A percentile compares a stretch with the other conserved stretches of the same genome.
phyloP scores from a whole-genome alignment of 2,329 filamentous ascomycete genomes.

The Teratosphaeria viscida region DNA sequence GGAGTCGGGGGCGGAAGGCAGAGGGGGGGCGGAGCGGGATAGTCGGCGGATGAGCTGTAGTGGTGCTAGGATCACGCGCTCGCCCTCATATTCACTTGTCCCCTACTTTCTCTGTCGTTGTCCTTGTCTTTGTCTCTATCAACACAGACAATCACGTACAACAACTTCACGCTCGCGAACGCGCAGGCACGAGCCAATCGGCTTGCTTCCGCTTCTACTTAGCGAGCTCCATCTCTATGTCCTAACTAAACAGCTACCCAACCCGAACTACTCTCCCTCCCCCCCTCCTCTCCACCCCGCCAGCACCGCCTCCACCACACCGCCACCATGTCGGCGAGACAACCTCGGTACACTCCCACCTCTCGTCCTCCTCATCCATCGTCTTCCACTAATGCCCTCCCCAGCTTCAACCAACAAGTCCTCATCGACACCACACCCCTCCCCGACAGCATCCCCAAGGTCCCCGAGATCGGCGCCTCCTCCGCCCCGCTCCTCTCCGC shows the following conservation, averaged over 20 bases:
- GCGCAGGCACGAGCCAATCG: slow-evolving; percentile 8
- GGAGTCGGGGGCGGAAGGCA: slow-evolving; percentile 1
- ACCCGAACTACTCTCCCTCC: neutral
- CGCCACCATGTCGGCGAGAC: slow-evolving; percentile 49
- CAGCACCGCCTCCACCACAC: neutral
- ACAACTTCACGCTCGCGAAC: neutral
- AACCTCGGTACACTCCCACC: slow-evolving; percentile 43
- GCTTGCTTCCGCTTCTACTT: slow-evolving; percentile 6
- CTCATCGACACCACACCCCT: slow-evolving; percentile 95
- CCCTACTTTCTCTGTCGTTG: neutral
- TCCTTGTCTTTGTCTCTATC: neutral
- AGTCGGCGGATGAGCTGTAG: neutral
- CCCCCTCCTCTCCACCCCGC: neutral
- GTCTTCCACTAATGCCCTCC: slow-evolving; percentile 1
- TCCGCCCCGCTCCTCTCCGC: slow-evolving; percentile 88
- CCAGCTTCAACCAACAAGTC: slow-evolving; percentile 86
- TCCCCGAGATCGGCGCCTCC: slow-evolving; percentile 85
- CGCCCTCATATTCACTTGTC: neutral
- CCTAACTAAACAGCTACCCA: neutral
- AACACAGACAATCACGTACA: neutral
- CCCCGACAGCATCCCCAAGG: slow-evolving; percentile 80
- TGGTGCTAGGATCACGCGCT: neutral
- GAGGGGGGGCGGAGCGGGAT: slow-evolving; percentile 2
- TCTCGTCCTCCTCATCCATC: neutral
- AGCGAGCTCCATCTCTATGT: slow-evolving; percentile 1